phyloP scores from a whole-genome alignment of 345 rosid species.

The Litchi chinensis region DNA sequence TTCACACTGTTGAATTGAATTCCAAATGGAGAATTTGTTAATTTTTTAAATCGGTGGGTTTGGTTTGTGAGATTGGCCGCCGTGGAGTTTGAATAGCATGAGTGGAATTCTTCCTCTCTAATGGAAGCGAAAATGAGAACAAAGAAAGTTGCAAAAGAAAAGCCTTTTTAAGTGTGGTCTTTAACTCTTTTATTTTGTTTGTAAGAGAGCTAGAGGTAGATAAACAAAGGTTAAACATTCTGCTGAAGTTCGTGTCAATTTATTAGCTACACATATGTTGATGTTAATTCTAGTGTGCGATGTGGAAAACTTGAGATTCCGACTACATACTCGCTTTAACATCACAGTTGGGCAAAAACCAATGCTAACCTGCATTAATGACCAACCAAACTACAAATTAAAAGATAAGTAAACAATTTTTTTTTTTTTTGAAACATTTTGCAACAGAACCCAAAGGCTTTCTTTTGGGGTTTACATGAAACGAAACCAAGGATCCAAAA shows the following conservation, averaged over 20 bases:
- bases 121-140: neutral
- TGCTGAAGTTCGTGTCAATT: too few species aligned
- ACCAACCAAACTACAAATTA: too few species aligned
- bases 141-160: neutral
- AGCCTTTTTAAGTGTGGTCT: neutral
- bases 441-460: too few species aligned
- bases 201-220: neutral
- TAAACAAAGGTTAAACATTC: neutral
- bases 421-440: too few species aligned
- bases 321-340: too few species aligned
- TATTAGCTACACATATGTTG: too few species aligned
- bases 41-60: neutral
- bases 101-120: neutral
- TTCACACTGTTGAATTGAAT: slow-evolving; percentile 23
- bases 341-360: too few species aligned
- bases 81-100: neutral
- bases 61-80: neutral
- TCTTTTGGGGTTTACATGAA: neutral
- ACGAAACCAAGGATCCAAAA: neutral
- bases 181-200: neutral
- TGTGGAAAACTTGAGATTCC: too few species aligned
- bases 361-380: too few species aligned
- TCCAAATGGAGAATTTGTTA: neutral
- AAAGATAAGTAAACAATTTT: too few species aligned
- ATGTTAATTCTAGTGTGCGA: too few species aligned